Base-by-base conservation (phyloP, 2,329 filamentous ascomycete species). In the Neopestalotiopsis clavispora region DNA sequence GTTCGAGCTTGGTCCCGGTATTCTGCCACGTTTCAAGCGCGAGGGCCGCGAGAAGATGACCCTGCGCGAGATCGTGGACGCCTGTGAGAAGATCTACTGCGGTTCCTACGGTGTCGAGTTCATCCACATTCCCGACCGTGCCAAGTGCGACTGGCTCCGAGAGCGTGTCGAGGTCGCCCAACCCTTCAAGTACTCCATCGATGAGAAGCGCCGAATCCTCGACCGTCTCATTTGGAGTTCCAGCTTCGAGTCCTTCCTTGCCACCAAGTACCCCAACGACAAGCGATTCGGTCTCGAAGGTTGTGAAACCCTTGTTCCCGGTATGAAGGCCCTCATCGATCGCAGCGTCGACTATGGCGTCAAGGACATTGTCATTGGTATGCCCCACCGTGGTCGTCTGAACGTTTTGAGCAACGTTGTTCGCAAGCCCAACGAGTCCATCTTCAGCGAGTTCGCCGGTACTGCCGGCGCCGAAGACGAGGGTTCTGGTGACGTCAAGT, bases 301-400 rank as follows among this genome's bases (percentile, higher is more conserved):
- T 79, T 97, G 95, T 78, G 96, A 99, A 83, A 95, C 94, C 68
- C 88, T 99, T 74, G 97, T 99, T 69, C 96, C 96, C 34, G 96
- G 96, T 81, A 99, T 99, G 96, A 99, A 99, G 87, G 96, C 96
- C 67, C 86, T 99, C 72, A 99, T 99, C 73, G 96, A 99, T 83
- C 93, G 96, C 78, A 98, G 95, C 79, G 96, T 99, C 75, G 96
- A 99, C 80, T 97, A 97, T 78, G 96, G 96, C 69, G 93, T 99
- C 78, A 98, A 98, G 87, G 96, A 99, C 79, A 98, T 99, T 76
- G 93, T 99, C 78, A 99, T 99, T 78, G 96, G 96, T 78, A 99
- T 99, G 96, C 96, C 96, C 74, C 96, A 99, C 83, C 94, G 96
- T 89, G 96, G 96, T 78, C 94, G 96, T 86, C 90, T 99, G 72